Percentiles rank a stretch among this genome's conserved stretches.
These are phyloP conservation scores for Geotrichum ghanense DNA, from an alignment of 805 yeast genomes.

Conservation along the genomic window DNA sequence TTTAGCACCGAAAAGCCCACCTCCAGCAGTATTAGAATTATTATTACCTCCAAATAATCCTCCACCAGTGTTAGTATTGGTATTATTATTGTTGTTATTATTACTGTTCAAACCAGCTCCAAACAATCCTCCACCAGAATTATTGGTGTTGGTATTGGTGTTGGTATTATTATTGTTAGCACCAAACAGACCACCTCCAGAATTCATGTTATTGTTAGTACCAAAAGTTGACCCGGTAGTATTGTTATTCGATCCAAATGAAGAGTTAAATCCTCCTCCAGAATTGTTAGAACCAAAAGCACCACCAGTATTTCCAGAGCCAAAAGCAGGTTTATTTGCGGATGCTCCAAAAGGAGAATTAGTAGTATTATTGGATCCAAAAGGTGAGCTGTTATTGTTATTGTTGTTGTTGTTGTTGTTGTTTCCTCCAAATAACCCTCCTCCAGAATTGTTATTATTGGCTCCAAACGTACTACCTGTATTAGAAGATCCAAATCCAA, in stretches of 20 bases:
- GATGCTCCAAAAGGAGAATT: constrained; percentile 9
- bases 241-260: no score
- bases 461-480: constrained; percentile 18
- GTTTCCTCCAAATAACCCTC: constrained; percentile 16
- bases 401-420: constrained; percentile 9
- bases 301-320: constrained; percentile 14
- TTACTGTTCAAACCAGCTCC: no score
- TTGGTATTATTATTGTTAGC: constrained; percentile 15
- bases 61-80: constrained; percentile 6
- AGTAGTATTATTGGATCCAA: constrained; percentile 10
- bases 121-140: no score
- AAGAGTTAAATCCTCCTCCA: constrained; percentile 18
- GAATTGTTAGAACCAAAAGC: constrained; percentile 15
- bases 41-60: constrained; percentile 18
- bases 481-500: constrained; percentile 17
- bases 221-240: constrained; percentile 17
- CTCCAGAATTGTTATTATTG: constrained; percentile 18
- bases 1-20: constrained; percentile 18
- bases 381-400: constrained; percentile 9
- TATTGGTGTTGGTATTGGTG: no score
- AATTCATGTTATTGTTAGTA: no score
- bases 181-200: constrained; percentile 36
- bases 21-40: constrained; percentile 9
- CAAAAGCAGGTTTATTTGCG: constrained; percentile 3
- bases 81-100: no score